Evolutionary conservation across 495 filamentous ascomycete genomes (phyloP).

Genomic region (Podospora pseudoanserina): DNA sequence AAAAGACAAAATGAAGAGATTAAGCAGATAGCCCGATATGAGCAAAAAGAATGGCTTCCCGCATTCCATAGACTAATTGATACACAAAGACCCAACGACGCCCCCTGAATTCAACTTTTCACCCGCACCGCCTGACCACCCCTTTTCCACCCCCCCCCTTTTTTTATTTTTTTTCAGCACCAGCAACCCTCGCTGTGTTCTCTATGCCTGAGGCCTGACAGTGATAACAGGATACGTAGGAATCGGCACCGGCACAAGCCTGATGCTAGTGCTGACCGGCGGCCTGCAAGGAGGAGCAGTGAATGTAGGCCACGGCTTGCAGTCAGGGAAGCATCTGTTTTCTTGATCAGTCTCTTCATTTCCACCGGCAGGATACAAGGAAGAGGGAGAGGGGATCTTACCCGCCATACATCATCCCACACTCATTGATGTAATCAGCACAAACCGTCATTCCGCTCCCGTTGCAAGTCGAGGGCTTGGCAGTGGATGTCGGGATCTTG

Average conservation of each 20-base stretch:
- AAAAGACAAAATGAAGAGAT: too few species aligned
- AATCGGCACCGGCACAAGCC: background rate
- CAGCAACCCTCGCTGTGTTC: background rate
- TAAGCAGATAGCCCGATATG: too few species aligned
- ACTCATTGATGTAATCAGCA: conserved; percentile 13
- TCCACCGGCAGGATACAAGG: background rate
- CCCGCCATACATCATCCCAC: conserved; percentile 27
- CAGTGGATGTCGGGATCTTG: background rate
- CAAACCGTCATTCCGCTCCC: conserved; percentile 9
- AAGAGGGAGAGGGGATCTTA: conserved; percentile 7
- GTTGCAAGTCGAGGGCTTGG: conserved; percentile 2
- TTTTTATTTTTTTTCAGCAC: background rate
- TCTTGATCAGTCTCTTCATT: background rate
- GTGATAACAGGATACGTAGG: background rate
- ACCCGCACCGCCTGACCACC: too few species aligned
- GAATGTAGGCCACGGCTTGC: conserved; percentile 23
- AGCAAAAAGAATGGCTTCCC: too few species aligned
- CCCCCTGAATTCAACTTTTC: too few species aligned
- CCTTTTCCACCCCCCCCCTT: background rate
- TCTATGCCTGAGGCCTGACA: background rate
- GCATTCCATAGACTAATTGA: too few species aligned
- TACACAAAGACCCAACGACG: too few species aligned
- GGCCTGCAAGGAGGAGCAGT: conserved; percentile 10
- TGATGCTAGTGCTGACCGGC: background rate
- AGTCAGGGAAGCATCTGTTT: conserved; percentile 26